These are phyloP conservation scores for Yamadazyma phyllophila DNA, from an alignment of 805 yeast genomes.

Conservation along the genomic window DNA sequence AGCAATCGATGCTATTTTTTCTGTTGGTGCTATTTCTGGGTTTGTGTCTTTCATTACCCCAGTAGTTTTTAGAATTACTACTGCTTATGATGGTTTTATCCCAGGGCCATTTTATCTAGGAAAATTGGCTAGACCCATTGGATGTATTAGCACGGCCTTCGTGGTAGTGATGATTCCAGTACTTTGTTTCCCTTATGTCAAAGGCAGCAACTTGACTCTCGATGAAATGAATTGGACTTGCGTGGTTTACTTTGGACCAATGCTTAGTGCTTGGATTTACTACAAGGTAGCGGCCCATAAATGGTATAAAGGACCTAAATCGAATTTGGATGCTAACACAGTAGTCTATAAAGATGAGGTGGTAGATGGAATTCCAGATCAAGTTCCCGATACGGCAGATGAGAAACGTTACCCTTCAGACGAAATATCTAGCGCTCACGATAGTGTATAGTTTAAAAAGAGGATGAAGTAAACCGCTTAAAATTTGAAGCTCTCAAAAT, in stretches of 20 bases:
- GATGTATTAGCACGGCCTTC: conserved; percentile 47
- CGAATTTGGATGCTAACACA: conserved; percentile 44
- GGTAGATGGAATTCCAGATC: conserved; percentile 10
- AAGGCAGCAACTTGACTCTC: conserved; percentile 36
- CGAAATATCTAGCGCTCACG: conserved; percentile 1
- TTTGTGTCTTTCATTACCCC: conserved; percentile 69
- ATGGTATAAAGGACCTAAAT: conserved; percentile 61
- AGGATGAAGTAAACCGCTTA: neutral
- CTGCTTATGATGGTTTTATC: conserved; percentile 49
- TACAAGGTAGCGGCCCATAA: conserved; percentile 52
- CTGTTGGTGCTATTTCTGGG: conserved; percentile 69
- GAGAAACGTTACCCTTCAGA: conserved; percentile 1
- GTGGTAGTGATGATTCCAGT: conserved; percentile 58
- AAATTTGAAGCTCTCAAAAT: neutral
- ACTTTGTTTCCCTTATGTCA: conserved; percentile 51
- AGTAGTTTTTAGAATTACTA: conserved; percentile 55
- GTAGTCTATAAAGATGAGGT: conserved; percentile 23
- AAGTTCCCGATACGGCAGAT: neutral
- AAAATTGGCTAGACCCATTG: conserved; percentile 45
- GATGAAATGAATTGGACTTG: conserved; percentile 63
- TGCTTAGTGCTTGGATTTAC: conserved; percentile 52
- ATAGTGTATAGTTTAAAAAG: neutral
- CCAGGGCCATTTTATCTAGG: conserved; percentile 74
- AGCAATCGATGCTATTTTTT: conserved; percentile 68
- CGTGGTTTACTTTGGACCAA: conserved; percentile 59